Percentiles rank a stretch among this genome's conserved stretches.
Conservation (phyloP, 2,329 filamentous ascomycete species). For the Fusarium liriodendri region DNA sequence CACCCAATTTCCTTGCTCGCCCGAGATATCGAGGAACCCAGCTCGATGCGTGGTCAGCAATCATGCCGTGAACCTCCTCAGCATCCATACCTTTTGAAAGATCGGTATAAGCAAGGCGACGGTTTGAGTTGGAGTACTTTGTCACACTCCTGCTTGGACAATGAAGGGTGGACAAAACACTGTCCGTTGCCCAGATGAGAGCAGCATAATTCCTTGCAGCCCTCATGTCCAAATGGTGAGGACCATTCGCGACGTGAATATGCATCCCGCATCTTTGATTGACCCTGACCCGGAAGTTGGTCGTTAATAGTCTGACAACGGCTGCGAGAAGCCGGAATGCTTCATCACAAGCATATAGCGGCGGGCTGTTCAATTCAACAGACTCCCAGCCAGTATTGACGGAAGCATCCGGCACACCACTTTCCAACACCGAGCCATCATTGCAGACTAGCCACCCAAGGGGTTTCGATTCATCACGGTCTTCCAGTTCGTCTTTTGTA, state of each 20-base stretch:
- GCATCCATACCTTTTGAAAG: slow-evolving; percentile 14
- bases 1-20: slow-evolving; percentile 42
- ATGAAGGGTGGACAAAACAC: slow-evolving; percentile 50
- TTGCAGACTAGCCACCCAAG: slow-evolving; percentile 15
- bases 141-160: slow-evolving; percentile 44
- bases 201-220: slow-evolving; percentile 46
- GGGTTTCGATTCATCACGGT: neutral
- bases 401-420: neutral
- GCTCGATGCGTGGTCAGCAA: neutral
- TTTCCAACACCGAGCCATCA: slow-evolving; percentile 5
- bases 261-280: slow-evolving; percentile 51
- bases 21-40: slow-evolving; percentile 29
- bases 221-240: slow-evolving; percentile 42
- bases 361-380: slow-evolving; percentile 50
- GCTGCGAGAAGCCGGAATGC: slow-evolving; percentile 45
- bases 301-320: slow-evolving; percentile 48
- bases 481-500: neutral
- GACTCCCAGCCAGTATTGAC: neutral
- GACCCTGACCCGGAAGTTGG: slow-evolving; percentile 45
- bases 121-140: slow-evolving; percentile 13
- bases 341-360: slow-evolving; percentile 45
- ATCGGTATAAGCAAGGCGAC: slow-evolving; percentile 4
- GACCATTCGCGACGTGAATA: slow-evolving; percentile 52
- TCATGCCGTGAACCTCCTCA: neutral
- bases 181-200: slow-evolving; percentile 52